Evolutionary conservation across 2,329 filamentous ascomycete genomes (phyloP).

Genomic region (Colletotrichum navitas): DNA sequence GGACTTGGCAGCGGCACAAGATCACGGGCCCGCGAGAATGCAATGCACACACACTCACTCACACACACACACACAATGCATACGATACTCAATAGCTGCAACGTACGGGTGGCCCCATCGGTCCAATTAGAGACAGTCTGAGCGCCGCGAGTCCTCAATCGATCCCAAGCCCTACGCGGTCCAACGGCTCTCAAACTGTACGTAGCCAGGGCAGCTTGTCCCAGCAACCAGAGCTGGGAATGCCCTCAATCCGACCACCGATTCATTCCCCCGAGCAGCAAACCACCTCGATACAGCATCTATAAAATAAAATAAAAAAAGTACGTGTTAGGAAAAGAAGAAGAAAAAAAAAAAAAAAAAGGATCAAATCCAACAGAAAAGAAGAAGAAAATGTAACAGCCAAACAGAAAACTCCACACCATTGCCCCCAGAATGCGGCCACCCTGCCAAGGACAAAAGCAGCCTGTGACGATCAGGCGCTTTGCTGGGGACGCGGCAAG

Average conservation of each 20-base stretch:
- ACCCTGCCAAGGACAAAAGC: not conserved
- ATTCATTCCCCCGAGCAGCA: no score
- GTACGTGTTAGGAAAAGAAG: not conserved
- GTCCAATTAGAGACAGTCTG: not conserved
- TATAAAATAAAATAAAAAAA: no score
- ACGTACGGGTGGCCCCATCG: not conserved
- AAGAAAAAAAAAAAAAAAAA: not conserved
- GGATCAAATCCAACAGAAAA: not conserved
- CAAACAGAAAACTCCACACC: no score
- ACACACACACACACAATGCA: no score
- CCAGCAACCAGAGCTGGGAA: slow-evolving; percentile 17
- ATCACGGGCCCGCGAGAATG: not conserved
- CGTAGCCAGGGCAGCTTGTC: not conserved
- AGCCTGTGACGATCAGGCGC: not conserved
- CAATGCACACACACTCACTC: not conserved
- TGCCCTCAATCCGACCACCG: slow-evolving; percentile 25
- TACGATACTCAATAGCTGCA: not conserved
- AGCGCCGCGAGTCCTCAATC: not conserved
- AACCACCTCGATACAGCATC: not conserved
- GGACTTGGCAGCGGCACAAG: not conserved
- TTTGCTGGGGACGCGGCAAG: not conserved
- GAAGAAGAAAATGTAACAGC: no score
- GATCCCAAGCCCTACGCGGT: not conserved
- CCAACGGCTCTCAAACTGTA: no score
- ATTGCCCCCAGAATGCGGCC: not conserved